Percentiles rank a stretch among this genome's conserved stretches.
These are phyloP conservation scores for Sarcomyxa edulis DNA, from an alignment of 768 basidiomycete genomes.

Conservation along the genomic window DNA sequence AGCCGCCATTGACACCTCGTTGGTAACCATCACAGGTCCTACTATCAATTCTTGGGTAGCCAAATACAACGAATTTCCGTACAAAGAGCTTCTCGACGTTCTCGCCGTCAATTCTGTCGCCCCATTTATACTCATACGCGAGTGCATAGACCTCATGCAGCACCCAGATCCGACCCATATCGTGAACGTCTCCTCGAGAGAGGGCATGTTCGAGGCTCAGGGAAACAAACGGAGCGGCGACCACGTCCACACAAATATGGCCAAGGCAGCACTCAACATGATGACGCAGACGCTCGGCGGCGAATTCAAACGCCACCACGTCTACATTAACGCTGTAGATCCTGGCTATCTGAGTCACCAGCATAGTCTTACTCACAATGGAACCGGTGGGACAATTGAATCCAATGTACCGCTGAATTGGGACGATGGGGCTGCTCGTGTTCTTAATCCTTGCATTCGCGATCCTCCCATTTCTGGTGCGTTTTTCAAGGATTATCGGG, in stretches of 20 bases:
- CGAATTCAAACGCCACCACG: slow-evolving; percentile 16
- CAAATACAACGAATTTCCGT: slow-evolving; percentile 26
- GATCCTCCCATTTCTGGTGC: too few relatives aligned
- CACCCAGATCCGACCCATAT: slow-evolving; percentile 16
- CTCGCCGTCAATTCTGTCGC: slow-evolving; percentile 31
- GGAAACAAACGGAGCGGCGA: slow-evolving; percentile 16
- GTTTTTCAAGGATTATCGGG: too few relatives aligned
- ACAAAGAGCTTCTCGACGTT: slow-evolving; percentile 29
- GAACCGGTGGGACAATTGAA: too few relatives aligned
- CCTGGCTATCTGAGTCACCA: slow-evolving; percentile 32
- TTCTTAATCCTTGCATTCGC: too few relatives aligned
- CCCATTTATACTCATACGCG: slow-evolving; percentile 30
- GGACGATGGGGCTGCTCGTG: too few relatives aligned
- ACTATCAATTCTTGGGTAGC: slow-evolving; percentile 31
- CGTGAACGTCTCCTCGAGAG: slow-evolving; percentile 31
- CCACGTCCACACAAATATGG: slow-evolving; percentile 33
- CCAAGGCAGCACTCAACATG: slow-evolving; percentile 33
- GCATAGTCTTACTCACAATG: too few relatives aligned
- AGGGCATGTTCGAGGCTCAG: slow-evolving; percentile 25
- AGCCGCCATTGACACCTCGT: too few relatives aligned
- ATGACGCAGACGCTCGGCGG: slow-evolving; percentile 28
- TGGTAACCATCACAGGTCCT: slow-evolving; percentile 15
- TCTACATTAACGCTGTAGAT: slow-evolving; percentile 29
- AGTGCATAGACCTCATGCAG: slow-evolving; percentile 23
- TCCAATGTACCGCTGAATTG: too few relatives aligned